These are phyloP conservation scores for Emergomyces africanus DNA, from an alignment of 2,329 filamentous ascomycete genomes.

Conservation along the genomic window DNA sequence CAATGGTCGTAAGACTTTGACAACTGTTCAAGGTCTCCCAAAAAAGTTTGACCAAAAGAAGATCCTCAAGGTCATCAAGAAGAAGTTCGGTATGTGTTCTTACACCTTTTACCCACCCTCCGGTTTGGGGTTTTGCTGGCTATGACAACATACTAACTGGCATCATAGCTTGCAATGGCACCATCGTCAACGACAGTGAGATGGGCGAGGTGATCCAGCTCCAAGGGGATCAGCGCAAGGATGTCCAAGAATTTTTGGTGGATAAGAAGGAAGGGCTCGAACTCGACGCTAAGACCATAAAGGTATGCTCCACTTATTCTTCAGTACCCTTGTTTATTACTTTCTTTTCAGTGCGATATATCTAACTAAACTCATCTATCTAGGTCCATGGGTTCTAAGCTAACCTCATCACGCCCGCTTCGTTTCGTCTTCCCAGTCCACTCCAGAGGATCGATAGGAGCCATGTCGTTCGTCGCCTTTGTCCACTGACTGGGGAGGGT, in stretches of 20 bases:
- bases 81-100: conserved; percentile 73
- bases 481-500: conserved; percentile 6
- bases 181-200: conserved; percentile 87
- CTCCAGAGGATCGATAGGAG: conserved; percentile 28
- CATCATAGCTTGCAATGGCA: conserved; percentile 89
- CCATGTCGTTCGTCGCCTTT: conserved; percentile 16
- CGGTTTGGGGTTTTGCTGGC: not conserved
- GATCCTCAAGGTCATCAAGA: conserved; percentile 99
- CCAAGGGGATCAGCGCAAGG: conserved; percentile 97
- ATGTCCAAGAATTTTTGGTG: conserved; percentile 93
- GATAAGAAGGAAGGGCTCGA: conserved; percentile 92
- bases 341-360: not conserved
- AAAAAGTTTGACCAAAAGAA: conserved; percentile 99
- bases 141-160: conserved; percentile 13
- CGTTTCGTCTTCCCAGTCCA: conserved; percentile 31
- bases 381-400: conserved; percentile 42
- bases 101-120: not conserved
- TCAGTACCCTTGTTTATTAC: not conserved
- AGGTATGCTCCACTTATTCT: conserved; percentile 42
- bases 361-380: not conserved
- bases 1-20: conserved; percentile 99
- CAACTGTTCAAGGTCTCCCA: conserved; percentile 95
- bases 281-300: conserved; percentile 93
- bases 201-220: conserved; percentile 99
- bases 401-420: conserved; percentile 28